Conservation (phyloP, 2,329 filamentous ascomycete species). For the Aureobasidium pullulans region DNA sequence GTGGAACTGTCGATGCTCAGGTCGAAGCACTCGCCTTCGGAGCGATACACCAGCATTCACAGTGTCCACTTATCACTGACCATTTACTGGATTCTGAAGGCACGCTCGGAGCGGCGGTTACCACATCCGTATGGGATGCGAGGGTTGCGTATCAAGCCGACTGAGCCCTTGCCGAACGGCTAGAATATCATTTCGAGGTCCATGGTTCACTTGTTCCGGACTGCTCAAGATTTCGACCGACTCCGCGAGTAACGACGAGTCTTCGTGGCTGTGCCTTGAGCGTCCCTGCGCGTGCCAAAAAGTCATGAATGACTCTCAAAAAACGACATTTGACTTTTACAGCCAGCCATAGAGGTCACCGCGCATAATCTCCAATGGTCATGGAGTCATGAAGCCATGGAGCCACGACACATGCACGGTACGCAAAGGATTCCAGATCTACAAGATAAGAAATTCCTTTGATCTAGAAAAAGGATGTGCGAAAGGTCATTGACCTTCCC, state of each 20-base stretch:
- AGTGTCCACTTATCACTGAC: too few species aligned
- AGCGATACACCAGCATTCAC: too few species aligned
- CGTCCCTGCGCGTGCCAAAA: too few species aligned
- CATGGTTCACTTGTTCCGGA: not conserved
- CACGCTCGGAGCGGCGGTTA: not conserved
- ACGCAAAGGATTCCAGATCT: not conserved
- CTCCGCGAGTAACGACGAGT: too few species aligned
- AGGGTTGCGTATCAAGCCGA: not conserved
- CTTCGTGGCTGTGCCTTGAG: too few species aligned
- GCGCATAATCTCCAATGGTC: too few species aligned
- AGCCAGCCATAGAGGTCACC: too few species aligned
- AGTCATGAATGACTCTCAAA: too few species aligned
- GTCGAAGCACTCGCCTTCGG: too few species aligned
- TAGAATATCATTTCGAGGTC: not conserved
- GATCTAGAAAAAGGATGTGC: slow-evolving; percentile 21
- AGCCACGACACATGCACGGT: not conserved
- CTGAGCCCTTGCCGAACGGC: not conserved
- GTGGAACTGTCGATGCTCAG: too few species aligned
- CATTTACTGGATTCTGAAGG: not conserved
- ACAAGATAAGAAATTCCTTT: not conserved
- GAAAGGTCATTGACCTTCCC: slow-evolving; percentile 33
- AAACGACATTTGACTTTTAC: too few species aligned
- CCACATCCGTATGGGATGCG: not conserved
- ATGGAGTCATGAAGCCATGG: too few species aligned
- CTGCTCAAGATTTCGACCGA: not conserved